Base-by-base conservation (phyloP, 371 early-diverging fungal genomes). In the Mortierella sp. region DNA sequence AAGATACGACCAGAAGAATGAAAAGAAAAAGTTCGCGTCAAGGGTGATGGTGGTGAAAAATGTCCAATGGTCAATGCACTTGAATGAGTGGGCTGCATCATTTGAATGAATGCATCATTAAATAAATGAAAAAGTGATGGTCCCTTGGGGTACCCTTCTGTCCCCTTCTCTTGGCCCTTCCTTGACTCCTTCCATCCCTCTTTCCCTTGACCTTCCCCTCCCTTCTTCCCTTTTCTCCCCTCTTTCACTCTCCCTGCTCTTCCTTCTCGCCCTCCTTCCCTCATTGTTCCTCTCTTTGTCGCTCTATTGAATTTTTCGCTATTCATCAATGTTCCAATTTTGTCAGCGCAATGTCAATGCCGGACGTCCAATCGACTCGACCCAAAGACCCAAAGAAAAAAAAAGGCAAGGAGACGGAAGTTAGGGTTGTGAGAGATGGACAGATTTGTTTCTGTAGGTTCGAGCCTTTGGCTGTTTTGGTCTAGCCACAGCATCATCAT, bases 181-280 rank as follows among this genome's bases (percentile, higher is more conserved):
- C 41, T 32, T 38, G 2, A 35, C 35, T 41, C 38, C 11, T 24
- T 38, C 41, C 24, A 21, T 38, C 38, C 24, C 41, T 65, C 68
- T 24, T 38, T 65, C 41, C 2, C 41, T 6, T 27, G 32, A 8
- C 60, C 29, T 14, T 58, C 14, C 32, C 4, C 29, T 60, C 5
- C 35, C 21, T 32, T 60, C 43, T 68, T 68, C 68, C 32, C 60
- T 60, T 55, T 54, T 54, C 27, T 60, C 14, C 60, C 68, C 68
- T 68, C 24, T 38, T 38, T 63, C 7, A 7, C 21, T 63, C 21
- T 32, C 38, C 32, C 21, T 38, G 4, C 24, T 68, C 41, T 11
- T 41, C 68, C n/a, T 56, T n/a, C n/a, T n/a, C 27, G 3, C 27
- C 56, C 2, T 68, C 24, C 18, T 21, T 41, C 0, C 43, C 21